Evolutionary conservation across 2,329 filamentous ascomycete species (phyloP).

Genomic region (Fusarium sp.): DNA sequence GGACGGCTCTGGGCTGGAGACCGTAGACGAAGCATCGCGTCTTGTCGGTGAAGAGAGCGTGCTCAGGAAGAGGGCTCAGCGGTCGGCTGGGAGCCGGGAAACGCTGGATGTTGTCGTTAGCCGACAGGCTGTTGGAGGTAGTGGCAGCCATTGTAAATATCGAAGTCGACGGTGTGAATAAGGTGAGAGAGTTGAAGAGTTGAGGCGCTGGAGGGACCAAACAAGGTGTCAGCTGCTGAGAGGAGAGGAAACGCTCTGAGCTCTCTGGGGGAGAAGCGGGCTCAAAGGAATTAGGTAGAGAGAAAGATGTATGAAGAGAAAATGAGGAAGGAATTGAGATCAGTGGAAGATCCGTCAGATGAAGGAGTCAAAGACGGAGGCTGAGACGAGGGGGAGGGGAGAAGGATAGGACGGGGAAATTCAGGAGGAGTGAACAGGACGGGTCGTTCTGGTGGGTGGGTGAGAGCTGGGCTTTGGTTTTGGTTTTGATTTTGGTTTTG

Average conservation of each 20-base stretch:
- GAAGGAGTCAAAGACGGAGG: constrained; percentile 41
- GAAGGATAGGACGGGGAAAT: constrained; percentile 44
- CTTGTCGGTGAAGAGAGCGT: constrained; percentile 98
- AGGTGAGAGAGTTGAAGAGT: constrained; percentile 29
- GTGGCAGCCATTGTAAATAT: constrained; percentile 66
- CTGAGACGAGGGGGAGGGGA: constrained; percentile 35
- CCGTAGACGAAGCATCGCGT: constrained; percentile 99
- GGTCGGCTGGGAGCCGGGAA: constrained; percentile 94
- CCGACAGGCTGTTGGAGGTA: constrained; percentile 72
- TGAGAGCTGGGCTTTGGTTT: constrained; percentile 49
- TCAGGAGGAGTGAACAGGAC: constrained; percentile 45
- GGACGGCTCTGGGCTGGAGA: constrained; percentile 93
- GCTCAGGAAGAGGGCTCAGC: constrained; percentile 86
- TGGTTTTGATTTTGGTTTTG: constrained; percentile 40
- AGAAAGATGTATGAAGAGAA: constrained; percentile 42
- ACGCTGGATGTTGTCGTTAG: constrained; percentile 98
- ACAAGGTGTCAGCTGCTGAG: constrained; percentile 44
- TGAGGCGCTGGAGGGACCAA: constrained; percentile 42
- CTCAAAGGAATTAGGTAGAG: constrained; percentile 50
- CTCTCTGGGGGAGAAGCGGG: constrained; percentile 40
- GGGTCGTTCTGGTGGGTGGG: constrained; percentile 41
- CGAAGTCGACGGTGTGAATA: constrained; percentile 42
- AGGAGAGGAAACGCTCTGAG: constrained; percentile 45
- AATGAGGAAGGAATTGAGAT: constrained; percentile 37
- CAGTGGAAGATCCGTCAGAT: constrained; percentile 43